phyloP scores from a whole-genome alignment of 2,329 filamentous ascomycete genomes.

The Stemphylium vesicarium region DNA sequence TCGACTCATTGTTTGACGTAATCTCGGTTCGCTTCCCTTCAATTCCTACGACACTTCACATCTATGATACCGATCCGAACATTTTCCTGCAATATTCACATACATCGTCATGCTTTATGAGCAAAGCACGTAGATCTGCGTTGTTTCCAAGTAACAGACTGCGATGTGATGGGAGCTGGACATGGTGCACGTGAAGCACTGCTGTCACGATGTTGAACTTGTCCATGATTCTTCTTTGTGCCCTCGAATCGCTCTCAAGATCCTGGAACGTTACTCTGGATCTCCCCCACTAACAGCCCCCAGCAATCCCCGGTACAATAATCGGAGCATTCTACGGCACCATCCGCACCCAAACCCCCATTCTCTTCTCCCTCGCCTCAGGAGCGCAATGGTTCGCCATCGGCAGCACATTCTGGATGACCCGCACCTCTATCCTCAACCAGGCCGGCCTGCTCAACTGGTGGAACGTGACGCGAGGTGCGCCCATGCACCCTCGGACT shows the following conservation, averaged over 20 bases:
- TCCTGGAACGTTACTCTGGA: too few relatives aligned
- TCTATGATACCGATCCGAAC: neutral
- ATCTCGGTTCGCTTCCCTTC: neutral
- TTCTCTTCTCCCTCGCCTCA: slow-evolving; percentile 73
- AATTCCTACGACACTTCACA: neutral
- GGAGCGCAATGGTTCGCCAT: slow-evolving; percentile 83
- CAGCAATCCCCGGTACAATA: slow-evolving; percentile 70
- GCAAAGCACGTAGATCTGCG: neutral
- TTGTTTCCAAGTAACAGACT: neutral
- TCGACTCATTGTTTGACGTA: slow-evolving; percentile 1
- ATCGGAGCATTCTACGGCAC: slow-evolving; percentile 55
- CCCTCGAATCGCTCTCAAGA: too few relatives aligned
- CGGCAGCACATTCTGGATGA: slow-evolving; percentile 78
- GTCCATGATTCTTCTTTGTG: too few relatives aligned
- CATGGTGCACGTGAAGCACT: too few relatives aligned
- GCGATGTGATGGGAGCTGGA: too few relatives aligned
- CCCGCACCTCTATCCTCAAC: slow-evolving; percentile 50
- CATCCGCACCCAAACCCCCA: slow-evolving; percentile 68
- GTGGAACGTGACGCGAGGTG: slow-evolving; percentile 38
- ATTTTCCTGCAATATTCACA: neutral
- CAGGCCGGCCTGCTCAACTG: slow-evolving; percentile 38
- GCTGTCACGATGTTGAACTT: too few relatives aligned
- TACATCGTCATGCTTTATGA: neutral
- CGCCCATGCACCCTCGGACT: slow-evolving; percentile 24
- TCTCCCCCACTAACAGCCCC: slow-evolving; percentile 17